These are phyloP conservation scores for Monilinia polystroma DNA, from an alignment of 2,329 filamentous ascomycete genomes.

Conservation along the genomic window DNA sequence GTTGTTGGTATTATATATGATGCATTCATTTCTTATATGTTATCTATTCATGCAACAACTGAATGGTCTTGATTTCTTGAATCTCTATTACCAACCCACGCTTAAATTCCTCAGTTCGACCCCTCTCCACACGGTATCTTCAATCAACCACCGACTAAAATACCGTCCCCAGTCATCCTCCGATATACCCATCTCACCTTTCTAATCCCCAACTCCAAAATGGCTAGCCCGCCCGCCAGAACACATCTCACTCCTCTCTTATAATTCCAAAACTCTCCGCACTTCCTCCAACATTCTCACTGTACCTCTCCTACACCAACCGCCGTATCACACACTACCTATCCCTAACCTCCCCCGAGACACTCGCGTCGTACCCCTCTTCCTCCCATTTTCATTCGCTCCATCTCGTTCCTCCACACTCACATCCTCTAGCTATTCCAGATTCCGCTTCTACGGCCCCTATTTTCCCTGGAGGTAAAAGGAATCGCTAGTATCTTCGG, in stretches of 20 bases:
- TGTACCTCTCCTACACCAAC: not conserved
- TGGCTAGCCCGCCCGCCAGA: not conserved
- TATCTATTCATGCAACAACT: too few relatives aligned
- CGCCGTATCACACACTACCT: conserved; percentile 24
- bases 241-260: not conserved
- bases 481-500: not conserved
- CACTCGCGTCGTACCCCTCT: conserved; percentile 39
- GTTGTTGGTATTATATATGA: too few relatives aligned
- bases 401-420: not conserved
- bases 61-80: too few relatives aligned
- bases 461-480: not conserved
- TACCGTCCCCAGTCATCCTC: too few relatives aligned
- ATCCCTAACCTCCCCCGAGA: conserved; percentile 31
- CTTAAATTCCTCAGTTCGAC: too few relatives aligned
- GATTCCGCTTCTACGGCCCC: not conserved
- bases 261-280: not conserved
- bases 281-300: not conserved
- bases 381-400: not conserved
- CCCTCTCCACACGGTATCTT: too few relatives aligned
- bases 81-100: too few relatives aligned
- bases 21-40: too few relatives aligned
- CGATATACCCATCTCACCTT: too few relatives aligned
- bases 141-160: too few relatives aligned
- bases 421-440: not conserved
- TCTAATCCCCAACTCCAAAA: not conserved